Base-by-base conservation (phyloP, 768 basidiomycete genomes). In the Suillus cothurnatus region DNA sequence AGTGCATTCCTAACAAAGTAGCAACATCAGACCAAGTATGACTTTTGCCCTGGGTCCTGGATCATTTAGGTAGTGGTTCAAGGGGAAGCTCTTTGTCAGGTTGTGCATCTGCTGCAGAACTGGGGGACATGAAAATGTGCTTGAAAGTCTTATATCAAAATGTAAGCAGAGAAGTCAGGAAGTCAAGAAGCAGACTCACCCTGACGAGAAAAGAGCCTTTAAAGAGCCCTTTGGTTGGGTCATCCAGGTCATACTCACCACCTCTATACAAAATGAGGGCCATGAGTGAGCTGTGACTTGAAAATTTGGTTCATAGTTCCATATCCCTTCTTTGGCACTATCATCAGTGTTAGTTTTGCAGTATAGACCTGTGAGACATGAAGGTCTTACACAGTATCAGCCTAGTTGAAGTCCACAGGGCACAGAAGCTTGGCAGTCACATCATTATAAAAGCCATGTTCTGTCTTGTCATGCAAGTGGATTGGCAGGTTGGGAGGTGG, bases 111-210 rank as follows among this genome's bases (percentile, higher is more conserved):
- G 38, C 41, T 15, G 64, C 61, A 6, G 68, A 73, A n/a, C 66
- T 66, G 5, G 70, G 73, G 11, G 68, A 70, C 1, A 68, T 71
- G 28, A 71, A 70, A 5, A 72, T 65, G n/a, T 63, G 62, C 64
- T 66, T 67, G 57, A 67, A 70, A 1, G 67, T 61, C 73, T 28
- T 0, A 19, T 0, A 39, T 39, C 19, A 19, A 14, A 41, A 17
- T 50, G 61, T 3, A 23, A 32, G 34, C 23, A 28, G 53, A 23
- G 23, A 50, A 17, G 17, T 28, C 36, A 19, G 11, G 23, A n/a
- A n/a, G n/a, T n/a, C n/a, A n/a, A n/a, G 43, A 31, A 41, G 17
- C 9, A 39, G 64, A 62, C 64, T 11, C 32, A 69, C 72, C 63
- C 67, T 64, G 4, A 73, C 52, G 1, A 73, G 59, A 1, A 71